A percentile compares a stretch with the other conserved stretches of the same genome.
Conservation (phyloP, 352 stramenopile genomes). For the Phytophthora gonapodyides region DNA sequence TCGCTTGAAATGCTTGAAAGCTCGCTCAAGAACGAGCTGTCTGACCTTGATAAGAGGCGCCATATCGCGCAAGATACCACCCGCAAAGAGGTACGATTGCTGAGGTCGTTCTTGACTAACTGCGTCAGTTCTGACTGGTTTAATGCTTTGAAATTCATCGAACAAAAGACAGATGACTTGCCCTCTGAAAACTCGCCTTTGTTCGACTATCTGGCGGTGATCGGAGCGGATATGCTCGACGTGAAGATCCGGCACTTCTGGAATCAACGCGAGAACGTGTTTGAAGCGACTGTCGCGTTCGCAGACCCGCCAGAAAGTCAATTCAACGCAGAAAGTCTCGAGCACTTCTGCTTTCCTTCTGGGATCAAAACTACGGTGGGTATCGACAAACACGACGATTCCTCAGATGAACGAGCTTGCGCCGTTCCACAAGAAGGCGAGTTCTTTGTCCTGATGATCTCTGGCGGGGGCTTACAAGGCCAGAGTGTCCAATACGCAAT, state of each 20-base stretch:
- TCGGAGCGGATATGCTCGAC: constrained; percentile 51
- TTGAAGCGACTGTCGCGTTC: constrained; percentile 64
- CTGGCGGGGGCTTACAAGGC: constrained; percentile 49
- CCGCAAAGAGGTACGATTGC: constrained; percentile 18
- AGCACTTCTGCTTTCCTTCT: constrained; percentile 74
- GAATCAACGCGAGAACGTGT: constrained; percentile 49
- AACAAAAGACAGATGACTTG: constrained; percentile 8
- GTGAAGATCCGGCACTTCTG: constrained; percentile 49
- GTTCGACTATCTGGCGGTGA: constrained; percentile 55
- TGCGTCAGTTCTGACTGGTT: neutral
- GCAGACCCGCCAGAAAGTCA: constrained; percentile 65
- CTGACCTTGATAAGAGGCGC: constrained; percentile 9
- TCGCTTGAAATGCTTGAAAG: constrained; percentile 51
- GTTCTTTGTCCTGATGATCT: constrained; percentile 61
- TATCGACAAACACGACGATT: neutral
- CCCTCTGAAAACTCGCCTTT: constrained; percentile 18
- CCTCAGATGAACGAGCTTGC: neutral
- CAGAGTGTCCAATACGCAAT: constrained; percentile 62
- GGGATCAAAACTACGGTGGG: constrained; percentile 28
- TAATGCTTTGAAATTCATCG: neutral
- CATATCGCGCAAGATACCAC: neutral
- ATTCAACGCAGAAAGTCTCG: constrained; percentile 71
- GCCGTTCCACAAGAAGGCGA: constrained; percentile 13
- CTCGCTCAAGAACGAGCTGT: constrained; percentile 43
- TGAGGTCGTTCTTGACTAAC: neutral